Conservation (phyloP, 2,329 filamentous ascomycete species). For the Pseudogymnoascus sp. region DNA sequence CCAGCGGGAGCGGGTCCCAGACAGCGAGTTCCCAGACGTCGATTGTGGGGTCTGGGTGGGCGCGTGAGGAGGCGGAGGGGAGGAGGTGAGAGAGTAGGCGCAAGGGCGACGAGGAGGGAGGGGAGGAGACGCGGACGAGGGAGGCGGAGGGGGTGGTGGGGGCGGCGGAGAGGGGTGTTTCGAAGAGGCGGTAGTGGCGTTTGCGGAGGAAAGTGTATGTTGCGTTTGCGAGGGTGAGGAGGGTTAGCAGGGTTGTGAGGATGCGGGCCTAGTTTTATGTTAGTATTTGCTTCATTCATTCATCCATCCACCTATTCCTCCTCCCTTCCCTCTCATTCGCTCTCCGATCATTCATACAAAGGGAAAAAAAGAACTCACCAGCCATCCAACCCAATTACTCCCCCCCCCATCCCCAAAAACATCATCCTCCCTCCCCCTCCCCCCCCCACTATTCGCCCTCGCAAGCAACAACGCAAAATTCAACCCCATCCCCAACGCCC, state of each 20-base stretch:
- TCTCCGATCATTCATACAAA: neutral
- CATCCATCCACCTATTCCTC: neutral
- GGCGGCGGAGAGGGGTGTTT: constrained; percentile 67
- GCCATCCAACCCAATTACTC: constrained; percentile 56
- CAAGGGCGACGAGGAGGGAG: constrained; percentile 70
- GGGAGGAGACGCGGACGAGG: constrained; percentile 81
- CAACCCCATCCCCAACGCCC: constrained; percentile 63
- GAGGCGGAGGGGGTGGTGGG: constrained; percentile 78
- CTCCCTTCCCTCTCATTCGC: neutral
- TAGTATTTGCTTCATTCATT: neutral
- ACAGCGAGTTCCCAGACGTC: constrained; percentile 94
- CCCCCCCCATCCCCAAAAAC: constrained; percentile 68
- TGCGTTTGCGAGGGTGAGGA: constrained; percentile 66
- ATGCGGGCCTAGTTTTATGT: constrained; percentile 12
- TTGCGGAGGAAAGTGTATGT: constrained; percentile 74
- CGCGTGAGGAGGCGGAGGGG: constrained; percentile 67
- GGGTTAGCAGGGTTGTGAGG: constrained; percentile 60
- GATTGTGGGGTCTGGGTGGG: constrained; percentile 69
- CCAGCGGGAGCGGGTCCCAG: constrained; percentile 87
- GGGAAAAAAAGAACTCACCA: constrained; percentile 38
- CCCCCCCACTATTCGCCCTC: constrained; percentile 60
- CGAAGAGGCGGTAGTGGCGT: constrained; percentile 85
- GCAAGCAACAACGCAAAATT: constrained; percentile 79
- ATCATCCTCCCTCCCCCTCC: constrained; percentile 57
- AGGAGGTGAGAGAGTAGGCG: constrained; percentile 64